Base-by-base conservation (phyloP, 306 rosid genomes). In the Alnus glutinosa region DNA sequence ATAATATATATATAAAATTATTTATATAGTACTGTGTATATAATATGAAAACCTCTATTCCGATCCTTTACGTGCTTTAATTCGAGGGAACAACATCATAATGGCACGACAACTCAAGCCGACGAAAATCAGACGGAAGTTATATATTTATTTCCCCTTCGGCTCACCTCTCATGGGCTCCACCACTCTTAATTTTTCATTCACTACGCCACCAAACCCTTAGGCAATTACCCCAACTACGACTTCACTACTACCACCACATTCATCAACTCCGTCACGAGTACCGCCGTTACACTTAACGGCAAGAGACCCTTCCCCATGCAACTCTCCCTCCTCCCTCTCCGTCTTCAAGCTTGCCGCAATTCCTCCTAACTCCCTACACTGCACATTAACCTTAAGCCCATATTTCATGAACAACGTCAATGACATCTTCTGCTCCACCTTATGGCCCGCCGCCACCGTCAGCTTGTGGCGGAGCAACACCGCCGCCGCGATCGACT, bases 351-450 rank as follows among this genome's bases (percentile, higher is more conserved):
- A 74, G 42, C 79, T 88, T 55, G 46, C 82, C 57, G 90, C 13
- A 19, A 95, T 61, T 46, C 83, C 90, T 71, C 39, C 80, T 77
- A 95, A 84, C 19, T 91, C 94, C 84, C 98, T 87, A 0, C 30
- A 77, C 16, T 86, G 79, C 74, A 94, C 88, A 59, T 82, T 91
- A 77, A 95, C 97, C 86, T 51, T 89, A 18, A 95, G 92, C 32
- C 98, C 98, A 72, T 91, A 78, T 85, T 95, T 93, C 98, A 95
- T 92, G 83, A 92, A 93, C 86, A 95, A 77, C 12, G 97, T 93
- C 75, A 95, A 72, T 14, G 98, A 95, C 93, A 92, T 93, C 82
- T 93, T 95, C 42, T 93, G 98, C 87, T 90, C 98, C 85, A 91
- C 98, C 74, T 47, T 82, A 75, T 91, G 98, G 15, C 92, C 97